Percentiles rank a stretch among this genome's conserved stretches.
These are phyloP conservation scores for Apiosordaria backusii DNA, from an alignment of 495 filamentous ascomycete species.

Conservation along the genomic window DNA sequence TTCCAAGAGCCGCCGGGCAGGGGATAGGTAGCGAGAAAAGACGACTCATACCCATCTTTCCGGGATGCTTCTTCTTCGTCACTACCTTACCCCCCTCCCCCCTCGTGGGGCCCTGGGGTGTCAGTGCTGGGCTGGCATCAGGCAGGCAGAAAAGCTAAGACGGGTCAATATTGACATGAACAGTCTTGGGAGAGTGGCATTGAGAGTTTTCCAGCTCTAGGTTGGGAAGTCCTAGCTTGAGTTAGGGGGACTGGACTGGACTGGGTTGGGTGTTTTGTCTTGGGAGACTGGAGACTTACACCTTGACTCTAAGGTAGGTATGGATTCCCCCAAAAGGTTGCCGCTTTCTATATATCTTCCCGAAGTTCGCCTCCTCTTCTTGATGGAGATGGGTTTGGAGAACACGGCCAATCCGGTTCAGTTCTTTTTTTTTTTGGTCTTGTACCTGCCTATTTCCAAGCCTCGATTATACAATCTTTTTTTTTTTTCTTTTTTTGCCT, in stretches of 20 bases:
- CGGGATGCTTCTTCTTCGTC: slow-evolving; percentile 1
- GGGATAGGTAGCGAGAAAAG: slow-evolving; percentile 12
- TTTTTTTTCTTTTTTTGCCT: not conserved
- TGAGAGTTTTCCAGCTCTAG: slow-evolving; percentile 1
- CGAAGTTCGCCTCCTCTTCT: slow-evolving; percentile 20
- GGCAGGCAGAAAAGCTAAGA: slow-evolving; percentile 18
- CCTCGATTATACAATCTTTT: not conserved
- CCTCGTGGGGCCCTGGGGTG: not conserved
- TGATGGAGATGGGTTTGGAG: not conserved
- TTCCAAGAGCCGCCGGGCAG: slow-evolving; percentile 1
- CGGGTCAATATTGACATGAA: not conserved
- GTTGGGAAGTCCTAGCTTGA: slow-evolving; percentile 11
- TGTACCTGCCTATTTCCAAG: not conserved
- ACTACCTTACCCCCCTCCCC: not conserved
- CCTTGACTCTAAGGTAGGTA: slow-evolving; percentile 7
- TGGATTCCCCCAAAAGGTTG: slow-evolving; percentile 7
- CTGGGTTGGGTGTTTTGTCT: slow-evolving; percentile 3
- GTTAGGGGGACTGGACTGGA: not conserved
- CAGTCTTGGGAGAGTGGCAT: not conserved
- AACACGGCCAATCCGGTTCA: slow-evolving; percentile 18
- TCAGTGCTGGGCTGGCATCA: too few species aligned
- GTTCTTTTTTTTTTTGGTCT: not conserved
- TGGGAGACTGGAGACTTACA: not conserved
- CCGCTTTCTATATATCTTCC: slow-evolving; percentile 35
- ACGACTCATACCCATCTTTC: slow-evolving; percentile 14